Percentiles rank a stretch among this genome's conserved stretches.
These are phyloP conservation scores for Pseudogymnoascus sp. DNA, from an alignment of 2,329 filamentous ascomycete genomes.

Conservation along the genomic window DNA sequence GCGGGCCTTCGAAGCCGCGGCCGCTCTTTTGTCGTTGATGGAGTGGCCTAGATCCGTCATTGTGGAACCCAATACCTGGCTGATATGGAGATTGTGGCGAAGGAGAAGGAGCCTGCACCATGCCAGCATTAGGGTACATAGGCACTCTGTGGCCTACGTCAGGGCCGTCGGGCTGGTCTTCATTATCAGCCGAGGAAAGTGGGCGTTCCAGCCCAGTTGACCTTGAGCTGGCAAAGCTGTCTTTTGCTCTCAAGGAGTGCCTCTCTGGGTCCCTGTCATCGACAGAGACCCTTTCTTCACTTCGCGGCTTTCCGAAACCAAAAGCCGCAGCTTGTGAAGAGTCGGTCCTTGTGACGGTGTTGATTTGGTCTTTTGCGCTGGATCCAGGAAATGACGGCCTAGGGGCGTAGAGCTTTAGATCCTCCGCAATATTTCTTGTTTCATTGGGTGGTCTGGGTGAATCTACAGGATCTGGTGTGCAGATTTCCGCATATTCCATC, in stretches of 20 bases:
- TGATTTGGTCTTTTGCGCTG: conserved; percentile 75
- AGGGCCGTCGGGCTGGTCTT: conserved; percentile 66
- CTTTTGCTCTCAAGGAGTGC: conserved; percentile 51
- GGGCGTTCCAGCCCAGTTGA: conserved; percentile 40
- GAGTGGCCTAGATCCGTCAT: conserved; percentile 41
- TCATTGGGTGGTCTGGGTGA: conserved; percentile 35
- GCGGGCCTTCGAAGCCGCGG: conserved; percentile 62
- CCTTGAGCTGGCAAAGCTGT: conserved; percentile 46
- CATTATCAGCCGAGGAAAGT: conserved; percentile 55
- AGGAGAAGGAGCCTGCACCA: conserved; percentile 91
- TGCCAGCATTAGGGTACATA: conserved; percentile 85
- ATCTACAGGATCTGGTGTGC: conserved; percentile 20
- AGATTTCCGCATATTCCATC: conserved; percentile 67
- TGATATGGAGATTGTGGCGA: conserved; percentile 38
- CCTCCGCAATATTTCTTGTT: conserved; percentile 67
- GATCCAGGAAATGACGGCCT: conserved; percentile 74
- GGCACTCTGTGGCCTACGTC: conserved; percentile 89
- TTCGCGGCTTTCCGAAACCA: conserved; percentile 62
- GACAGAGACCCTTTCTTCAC: conserved; percentile 29
- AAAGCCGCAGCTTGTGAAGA: conserved; percentile 79
- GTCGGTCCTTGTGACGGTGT: conserved; percentile 80
- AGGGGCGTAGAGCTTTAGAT: conserved; percentile 80
- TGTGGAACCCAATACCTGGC: conserved; percentile 41
- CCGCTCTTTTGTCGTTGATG: conserved; percentile 67
- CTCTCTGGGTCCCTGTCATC: conserved; percentile 42